Conservation (phyloP, 257 asterid genomes). For the Plantago ovata region DNA sequence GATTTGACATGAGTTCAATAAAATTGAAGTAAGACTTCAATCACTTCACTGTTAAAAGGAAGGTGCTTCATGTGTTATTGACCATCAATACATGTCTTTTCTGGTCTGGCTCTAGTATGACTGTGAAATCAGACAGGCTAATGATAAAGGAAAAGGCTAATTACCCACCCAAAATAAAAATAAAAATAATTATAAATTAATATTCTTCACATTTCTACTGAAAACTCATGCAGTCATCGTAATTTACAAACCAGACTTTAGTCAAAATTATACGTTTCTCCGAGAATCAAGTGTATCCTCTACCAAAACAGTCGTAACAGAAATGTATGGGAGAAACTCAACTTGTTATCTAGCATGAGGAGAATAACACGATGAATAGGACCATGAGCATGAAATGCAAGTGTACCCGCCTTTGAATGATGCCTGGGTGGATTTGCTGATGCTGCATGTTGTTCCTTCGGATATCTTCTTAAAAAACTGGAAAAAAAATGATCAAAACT, state of each 20-base stretch:
- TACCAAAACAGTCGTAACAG: not conserved
- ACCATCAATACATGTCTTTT: too few relatives aligned
- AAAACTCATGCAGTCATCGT: not conserved
- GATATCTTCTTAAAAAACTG: conserved; percentile 6
- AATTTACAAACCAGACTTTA: not conserved
- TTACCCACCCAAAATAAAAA: too few relatives aligned
- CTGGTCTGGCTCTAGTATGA: too few relatives aligned
- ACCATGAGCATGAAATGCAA: conserved; percentile 25
- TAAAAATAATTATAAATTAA: too few relatives aligned
- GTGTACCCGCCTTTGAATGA: conserved; percentile 23
- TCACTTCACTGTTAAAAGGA: too few relatives aligned
- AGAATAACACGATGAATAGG: conserved; percentile 22
- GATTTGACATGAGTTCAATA: too few relatives aligned
- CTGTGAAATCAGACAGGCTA: too few relatives aligned
- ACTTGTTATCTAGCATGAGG: conserved; percentile 13
- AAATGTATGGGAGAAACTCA: not conserved
- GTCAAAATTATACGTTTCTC: not conserved
- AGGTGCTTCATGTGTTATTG: too few relatives aligned
- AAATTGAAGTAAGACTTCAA: too few relatives aligned
- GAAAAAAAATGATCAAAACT: conserved; percentile 2
- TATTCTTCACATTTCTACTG: too few relatives aligned
- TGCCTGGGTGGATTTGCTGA: conserved; percentile 19
- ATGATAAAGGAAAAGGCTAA: too few relatives aligned
- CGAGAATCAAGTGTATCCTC: not conserved
- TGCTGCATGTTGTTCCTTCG: conserved; percentile 4